phyloP scores from a whole-genome alignment of 805 yeast species.

The Wickerhamomyces rabaulensis region DNA sequence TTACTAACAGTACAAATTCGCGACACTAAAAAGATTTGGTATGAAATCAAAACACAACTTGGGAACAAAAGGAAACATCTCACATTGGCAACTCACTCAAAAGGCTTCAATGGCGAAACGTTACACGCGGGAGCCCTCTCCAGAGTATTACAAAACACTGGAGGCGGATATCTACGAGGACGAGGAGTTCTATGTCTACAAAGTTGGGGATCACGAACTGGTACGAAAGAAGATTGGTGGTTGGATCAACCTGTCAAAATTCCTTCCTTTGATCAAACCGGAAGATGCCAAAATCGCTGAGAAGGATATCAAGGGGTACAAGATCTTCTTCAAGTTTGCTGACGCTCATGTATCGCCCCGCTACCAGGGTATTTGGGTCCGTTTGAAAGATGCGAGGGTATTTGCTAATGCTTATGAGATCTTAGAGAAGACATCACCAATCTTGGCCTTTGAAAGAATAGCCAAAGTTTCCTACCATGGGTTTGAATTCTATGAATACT shows the following conservation, averaged over 20 bases:
- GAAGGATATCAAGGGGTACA: neutral
- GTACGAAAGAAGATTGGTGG: constrained; percentile 19
- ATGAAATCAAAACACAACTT: too few species aligned
- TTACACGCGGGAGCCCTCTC: constrained; percentile 5
- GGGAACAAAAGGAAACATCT: neutral
- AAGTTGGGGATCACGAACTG: neutral
- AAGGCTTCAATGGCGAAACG: neutral
- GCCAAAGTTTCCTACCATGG: constrained; percentile 23
- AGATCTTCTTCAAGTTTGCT: neutral
- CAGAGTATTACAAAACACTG: neutral
- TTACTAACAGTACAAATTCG: too few species aligned
- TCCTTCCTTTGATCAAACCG: constrained; percentile 1
- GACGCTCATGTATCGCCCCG: neutral
- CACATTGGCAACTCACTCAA: neutral
- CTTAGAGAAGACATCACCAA: constrained; percentile 12
- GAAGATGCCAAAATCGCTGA: neutral
- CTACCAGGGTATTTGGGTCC: constrained; percentile 19
- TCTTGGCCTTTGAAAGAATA: constrained; percentile 21
- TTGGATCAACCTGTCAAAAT: constrained; percentile 19
- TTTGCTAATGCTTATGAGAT: constrained; percentile 17
- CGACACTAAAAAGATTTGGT: too few species aligned
- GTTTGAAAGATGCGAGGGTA: constrained; percentile 18
- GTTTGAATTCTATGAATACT: constrained; percentile 20
- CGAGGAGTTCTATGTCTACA: constrained; percentile 10
- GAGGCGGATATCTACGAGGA: constrained; percentile 5